A percentile compares a stretch with the other conserved stretches of the same genome.
phyloP scores from a whole-genome alignment of 129 eudicot species.

The Artemisia tridentata region DNA sequence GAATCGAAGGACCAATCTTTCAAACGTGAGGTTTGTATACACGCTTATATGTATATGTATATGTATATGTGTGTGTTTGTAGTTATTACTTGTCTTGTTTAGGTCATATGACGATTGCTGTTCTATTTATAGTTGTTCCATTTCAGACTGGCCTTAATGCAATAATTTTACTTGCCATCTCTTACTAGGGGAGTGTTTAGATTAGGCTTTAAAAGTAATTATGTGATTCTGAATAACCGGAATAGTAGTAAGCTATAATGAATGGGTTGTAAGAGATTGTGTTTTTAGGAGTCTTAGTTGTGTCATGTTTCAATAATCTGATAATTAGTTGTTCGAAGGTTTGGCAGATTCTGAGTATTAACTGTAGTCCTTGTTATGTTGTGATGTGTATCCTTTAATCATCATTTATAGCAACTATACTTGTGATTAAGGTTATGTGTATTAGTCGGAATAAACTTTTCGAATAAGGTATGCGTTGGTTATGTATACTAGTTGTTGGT shows the following conservation, averaged over 20 bases:
- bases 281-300: background rate
- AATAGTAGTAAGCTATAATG: background rate
- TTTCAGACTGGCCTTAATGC: background rate
- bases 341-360: background rate
- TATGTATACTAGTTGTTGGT: too few species aligned
- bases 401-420: conserved; percentile 1
- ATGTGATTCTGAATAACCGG: background rate
- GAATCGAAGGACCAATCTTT: conserved; percentile 29
- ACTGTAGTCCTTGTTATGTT: conserved; percentile 3
- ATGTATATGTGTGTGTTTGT: background rate
- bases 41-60: background rate
- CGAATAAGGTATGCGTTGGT: too few species aligned
- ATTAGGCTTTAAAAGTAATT: background rate
- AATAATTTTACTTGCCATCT: too few species aligned
- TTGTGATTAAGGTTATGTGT: conserved; percentile 8
- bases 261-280: background rate
- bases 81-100: background rate
- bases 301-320: background rate
- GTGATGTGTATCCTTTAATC: background rate
- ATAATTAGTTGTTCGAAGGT: background rate
- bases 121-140: background rate
- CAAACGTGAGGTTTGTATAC: conserved; percentile 42
- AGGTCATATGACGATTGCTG: background rate
- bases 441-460: too few species aligned
- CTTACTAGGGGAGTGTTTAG: conserved; percentile 3